Conservation (phyloP, 345 rosid genomes). For the Salix purpurea region DNA sequence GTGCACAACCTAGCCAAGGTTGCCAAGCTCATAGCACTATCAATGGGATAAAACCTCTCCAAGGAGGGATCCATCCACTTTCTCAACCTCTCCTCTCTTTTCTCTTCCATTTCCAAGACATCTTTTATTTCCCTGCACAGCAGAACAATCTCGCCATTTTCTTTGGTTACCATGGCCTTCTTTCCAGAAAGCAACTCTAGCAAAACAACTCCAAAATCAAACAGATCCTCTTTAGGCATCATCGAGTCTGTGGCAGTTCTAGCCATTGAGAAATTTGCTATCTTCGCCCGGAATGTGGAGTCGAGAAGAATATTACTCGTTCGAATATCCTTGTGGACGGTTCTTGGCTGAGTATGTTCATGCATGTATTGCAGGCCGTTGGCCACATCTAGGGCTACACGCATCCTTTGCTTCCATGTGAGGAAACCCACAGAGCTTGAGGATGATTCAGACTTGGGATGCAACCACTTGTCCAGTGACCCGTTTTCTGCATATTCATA, state of each 20-base stretch:
- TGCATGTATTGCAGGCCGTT: constrained; percentile 60
- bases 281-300: constrained; percentile 49
- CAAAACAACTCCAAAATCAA: constrained; percentile 52
- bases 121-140: constrained; percentile 42
- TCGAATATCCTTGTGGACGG: constrained; percentile 50
- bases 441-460: constrained; percentile 25
- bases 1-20: constrained; percentile 50
- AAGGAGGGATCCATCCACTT: constrained; percentile 54
- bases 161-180: constrained; percentile 43
- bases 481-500: constrained; percentile 63
- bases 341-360: constrained; percentile 54
- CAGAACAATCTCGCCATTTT: constrained; percentile 38
- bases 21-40: constrained; percentile 47
- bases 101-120: constrained; percentile 33
- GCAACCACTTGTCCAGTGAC: constrained; percentile 49
- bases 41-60: constrained; percentile 44
- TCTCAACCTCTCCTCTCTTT: constrained; percentile 32
- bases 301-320: constrained; percentile 53
- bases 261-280: constrained; percentile 53
- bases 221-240: constrained; percentile 50
- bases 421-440: constrained; percentile 26
- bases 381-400: constrained; percentile 53
- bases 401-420: constrained; percentile 52
- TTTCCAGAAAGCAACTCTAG: constrained; percentile 57
- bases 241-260: constrained; percentile 26